These are phyloP conservation scores for Zangia roseola DNA, from an alignment of 768 basidiomycete species.

Conservation along the genomic window DNA sequence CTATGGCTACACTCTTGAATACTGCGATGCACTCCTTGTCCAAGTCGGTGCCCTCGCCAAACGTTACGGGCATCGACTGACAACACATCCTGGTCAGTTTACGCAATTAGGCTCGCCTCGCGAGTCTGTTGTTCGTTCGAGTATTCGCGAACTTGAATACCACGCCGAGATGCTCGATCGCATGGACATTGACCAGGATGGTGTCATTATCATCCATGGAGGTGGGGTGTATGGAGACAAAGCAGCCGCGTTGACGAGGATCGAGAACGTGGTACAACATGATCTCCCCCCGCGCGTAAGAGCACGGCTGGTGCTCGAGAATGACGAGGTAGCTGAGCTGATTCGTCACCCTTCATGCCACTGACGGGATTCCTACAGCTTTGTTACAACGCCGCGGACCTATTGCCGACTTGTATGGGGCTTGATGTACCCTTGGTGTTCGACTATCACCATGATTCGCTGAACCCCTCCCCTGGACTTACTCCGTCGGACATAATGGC, in stretches of 20 bases:
- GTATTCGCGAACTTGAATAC: constrained; percentile 79
- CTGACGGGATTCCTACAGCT: constrained; percentile 36
- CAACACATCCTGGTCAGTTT: constrained; percentile 87
- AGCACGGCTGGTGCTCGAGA: constrained; percentile 83
- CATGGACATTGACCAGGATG: constrained; percentile 80
- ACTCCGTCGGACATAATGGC: constrained; percentile 66
- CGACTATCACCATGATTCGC: constrained; percentile 82
- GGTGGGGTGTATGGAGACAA: constrained; percentile 88
- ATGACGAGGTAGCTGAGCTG: constrained; percentile 67
- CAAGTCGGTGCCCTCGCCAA: constrained; percentile 65
- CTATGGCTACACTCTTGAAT: constrained; percentile 80
- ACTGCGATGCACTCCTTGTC: constrained; percentile 56
- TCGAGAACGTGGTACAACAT: constrained; percentile 66
- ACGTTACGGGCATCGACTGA: constrained; percentile 74
- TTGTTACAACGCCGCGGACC: constrained; percentile 87
- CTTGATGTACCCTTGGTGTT: constrained; percentile 73
- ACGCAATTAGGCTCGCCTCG: constrained; percentile 81
- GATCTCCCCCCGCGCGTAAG: constrained; percentile 63
- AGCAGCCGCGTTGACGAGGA: constrained; percentile 59
- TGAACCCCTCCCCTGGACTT: constrained; percentile 55
- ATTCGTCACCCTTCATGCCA: neutral
- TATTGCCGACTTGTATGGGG: constrained; percentile 85
- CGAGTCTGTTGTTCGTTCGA: constrained; percentile 68
- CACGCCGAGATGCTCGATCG: constrained; percentile 86
- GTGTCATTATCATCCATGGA: constrained; percentile 88